Evolutionary conservation across 371 early-diverging fungal species (phyloP), one percentile per base, ranked within the genome.

Genomic region (Basidiobolus meristosporus): DNA sequence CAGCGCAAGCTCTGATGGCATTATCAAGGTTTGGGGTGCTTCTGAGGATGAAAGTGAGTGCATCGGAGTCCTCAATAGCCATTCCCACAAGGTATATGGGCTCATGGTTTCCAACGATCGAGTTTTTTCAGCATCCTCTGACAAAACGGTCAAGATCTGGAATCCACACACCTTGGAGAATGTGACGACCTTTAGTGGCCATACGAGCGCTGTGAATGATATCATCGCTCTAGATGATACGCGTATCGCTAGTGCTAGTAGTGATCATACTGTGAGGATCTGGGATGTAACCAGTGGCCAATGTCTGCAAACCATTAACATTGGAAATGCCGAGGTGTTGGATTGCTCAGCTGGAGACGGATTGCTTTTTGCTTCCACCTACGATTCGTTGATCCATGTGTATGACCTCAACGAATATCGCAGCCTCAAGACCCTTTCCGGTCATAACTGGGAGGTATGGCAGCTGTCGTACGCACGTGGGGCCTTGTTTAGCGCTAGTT

Each of bases 371-470:
- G 70, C 73, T 15, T 64, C 67, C 16, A 66, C 67, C 1, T 69
- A 68, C 46, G 74, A 77, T 46, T 67, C 74, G 0, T 59, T 63
- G 19, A 74, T 77, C 23, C 52, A 60, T 26, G 72, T 59, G 2
- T 71, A 63, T 47, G 63, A 66, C 19, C 31, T 65, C 28, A 58
- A 61, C 30, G 55, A 63, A 37, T 53, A 54, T 9, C 23, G 48
- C 19, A 50, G 60, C 6, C 43, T 62, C 2, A 54, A 60, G 3
- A 64, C 63, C 0, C 34, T 77, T 37, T 43, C 55, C 16, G 77
- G 74, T 0, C 77, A 77, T 46, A 62, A 65, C 16, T 77, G 74
- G 77, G 77, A 77, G 44, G 73, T 74, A 6, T 77, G 77, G 77
- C 68, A 74, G 40, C 52, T 77, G 12, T 57, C 62, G 32, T 64